Conservation (phyloP, 116 monocot genomes). For the Zostera marina region DNA sequence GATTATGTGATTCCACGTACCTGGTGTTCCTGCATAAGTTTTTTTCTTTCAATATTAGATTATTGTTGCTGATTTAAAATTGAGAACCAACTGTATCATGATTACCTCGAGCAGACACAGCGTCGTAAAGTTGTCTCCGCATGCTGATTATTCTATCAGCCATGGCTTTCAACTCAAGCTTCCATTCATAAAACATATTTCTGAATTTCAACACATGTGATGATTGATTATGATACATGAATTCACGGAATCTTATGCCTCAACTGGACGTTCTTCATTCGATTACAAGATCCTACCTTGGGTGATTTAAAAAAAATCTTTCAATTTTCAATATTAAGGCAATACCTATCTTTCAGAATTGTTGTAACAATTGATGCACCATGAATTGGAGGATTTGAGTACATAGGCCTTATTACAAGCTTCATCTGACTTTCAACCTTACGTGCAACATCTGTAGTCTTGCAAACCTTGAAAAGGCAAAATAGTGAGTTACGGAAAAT, state of each 20-base stretch:
- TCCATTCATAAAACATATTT: conserved; percentile 77
- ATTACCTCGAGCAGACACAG: conserved; percentile 61
- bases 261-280: too few species aligned
- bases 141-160: conserved; percentile 95
- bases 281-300: too few species aligned
- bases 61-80: neutral
- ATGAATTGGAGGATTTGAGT: conserved; percentile 98
- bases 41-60: neutral
- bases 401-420: conserved; percentile 99
- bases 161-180: conserved; percentile 88
- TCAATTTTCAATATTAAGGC: neutral
- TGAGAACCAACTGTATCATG: neutral
- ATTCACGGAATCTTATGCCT: too few species aligned
- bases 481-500: conserved; percentile 1
- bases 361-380: conserved; percentile 97
- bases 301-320: too few species aligned
- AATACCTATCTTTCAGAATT: conserved; percentile 87
- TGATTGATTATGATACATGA: neutral
- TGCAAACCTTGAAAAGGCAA: conserved; percentile 68
- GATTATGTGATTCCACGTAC: conserved; percentile 28
- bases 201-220: conserved; percentile 16
- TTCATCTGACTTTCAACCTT: conserved; percentile 96
- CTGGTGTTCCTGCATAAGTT: conserved; percentile 21
- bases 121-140: conserved; percentile 76
- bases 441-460: conserved; percentile 58